A percentile compares a stretch with the other conserved stretches of the same genome.
These are phyloP conservation scores for Diatrype stigma DNA, from an alignment of 2,329 filamentous ascomycete genomes.

Conservation along the genomic window DNA sequence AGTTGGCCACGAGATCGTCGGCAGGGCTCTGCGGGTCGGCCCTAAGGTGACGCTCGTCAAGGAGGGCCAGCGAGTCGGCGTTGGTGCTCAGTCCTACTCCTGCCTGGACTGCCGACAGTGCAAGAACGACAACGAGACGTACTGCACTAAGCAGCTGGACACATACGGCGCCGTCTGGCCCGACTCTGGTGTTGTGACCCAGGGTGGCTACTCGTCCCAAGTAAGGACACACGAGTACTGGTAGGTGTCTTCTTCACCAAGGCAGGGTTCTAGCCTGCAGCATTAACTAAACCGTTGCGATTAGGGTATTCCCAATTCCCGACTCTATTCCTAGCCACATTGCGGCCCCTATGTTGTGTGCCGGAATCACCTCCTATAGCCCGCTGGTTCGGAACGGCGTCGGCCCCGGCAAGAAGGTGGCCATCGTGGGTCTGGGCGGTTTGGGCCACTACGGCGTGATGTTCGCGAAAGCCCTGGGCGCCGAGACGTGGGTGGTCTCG, in stretches of 20 bases:
- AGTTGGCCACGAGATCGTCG: slow-evolving; percentile 71
- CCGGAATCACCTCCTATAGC: slow-evolving; percentile 75
- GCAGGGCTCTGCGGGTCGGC: slow-evolving; percentile 64
- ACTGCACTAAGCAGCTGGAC: slow-evolving; percentile 56
- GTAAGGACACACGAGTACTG: slow-evolving; percentile 74
- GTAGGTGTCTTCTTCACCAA: slow-evolving; percentile 26
- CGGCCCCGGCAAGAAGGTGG: slow-evolving; percentile 75
- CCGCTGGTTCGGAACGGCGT: slow-evolving; percentile 72
- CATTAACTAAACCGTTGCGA: slow-evolving; percentile 2
- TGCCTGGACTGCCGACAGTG: slow-evolving; percentile 64
- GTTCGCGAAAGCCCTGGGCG: slow-evolving; percentile 64
- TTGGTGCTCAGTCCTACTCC: slow-evolving; percentile 64
- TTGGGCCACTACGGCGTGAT: slow-evolving; percentile 68
- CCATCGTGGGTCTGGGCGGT: slow-evolving; percentile 68
- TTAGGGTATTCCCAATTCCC: slow-evolving; percentile 67
- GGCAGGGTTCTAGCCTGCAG: not conserved
- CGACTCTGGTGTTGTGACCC: slow-evolving; percentile 58
- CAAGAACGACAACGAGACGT: slow-evolving; percentile 63
- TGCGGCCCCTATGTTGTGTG: slow-evolving; percentile 80
- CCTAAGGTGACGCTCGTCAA: slow-evolving; percentile 59
- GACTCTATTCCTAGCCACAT: slow-evolving; percentile 59
- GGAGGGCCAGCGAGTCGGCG: slow-evolving; percentile 60
- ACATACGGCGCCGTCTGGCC: slow-evolving; percentile 57
- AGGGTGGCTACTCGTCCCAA: slow-evolving; percentile 60
- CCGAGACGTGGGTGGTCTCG: slow-evolving; percentile 59